Conservation (phyloP, 2,329 filamentous ascomycete genomes). For the Arthrobotrys sinensis region DNA sequence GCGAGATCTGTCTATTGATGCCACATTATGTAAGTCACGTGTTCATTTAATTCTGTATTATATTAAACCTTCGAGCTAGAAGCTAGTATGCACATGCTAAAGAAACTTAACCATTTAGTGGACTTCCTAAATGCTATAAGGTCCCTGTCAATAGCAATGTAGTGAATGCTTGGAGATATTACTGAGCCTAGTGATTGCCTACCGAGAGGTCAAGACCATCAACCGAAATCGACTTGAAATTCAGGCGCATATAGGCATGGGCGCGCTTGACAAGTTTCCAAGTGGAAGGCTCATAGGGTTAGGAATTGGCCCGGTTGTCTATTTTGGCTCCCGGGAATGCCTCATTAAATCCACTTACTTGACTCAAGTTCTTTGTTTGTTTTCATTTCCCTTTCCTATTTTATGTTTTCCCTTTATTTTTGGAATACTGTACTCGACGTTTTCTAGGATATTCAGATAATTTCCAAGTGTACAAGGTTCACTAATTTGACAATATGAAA, state of each 20-base stretch:
- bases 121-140: neutral
- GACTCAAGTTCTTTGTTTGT: too few relatives aligned
- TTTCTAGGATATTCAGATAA: too few relatives aligned
- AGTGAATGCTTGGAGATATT: neutral
- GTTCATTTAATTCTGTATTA: slow-evolving; percentile 3
- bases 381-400: too few relatives aligned
- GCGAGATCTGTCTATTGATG: neutral
- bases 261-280: slow-evolving; percentile 1
- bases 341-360: too few relatives aligned
- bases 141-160: slow-evolving; percentile 10
- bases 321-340: too few relatives aligned
- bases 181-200: slow-evolving; percentile 8
- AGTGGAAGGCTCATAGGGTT: neutral
- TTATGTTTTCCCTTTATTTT: too few relatives aligned
- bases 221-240: neutral
- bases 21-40: slow-evolving; percentile 19
- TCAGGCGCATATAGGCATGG: slow-evolving; percentile 4
- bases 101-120: slow-evolving; percentile 4
- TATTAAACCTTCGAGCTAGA: slow-evolving; percentile 5
- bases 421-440: too few relatives aligned
- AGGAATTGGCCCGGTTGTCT: neutral
- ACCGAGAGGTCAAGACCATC: neutral
- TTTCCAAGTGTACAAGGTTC: too few relatives aligned
- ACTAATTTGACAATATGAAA: too few relatives aligned
- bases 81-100: slow-evolving; percentile 9